Conservation (phyloP, 2,329 filamentous ascomycete species). For the Stachybotrys echinatus region DNA sequence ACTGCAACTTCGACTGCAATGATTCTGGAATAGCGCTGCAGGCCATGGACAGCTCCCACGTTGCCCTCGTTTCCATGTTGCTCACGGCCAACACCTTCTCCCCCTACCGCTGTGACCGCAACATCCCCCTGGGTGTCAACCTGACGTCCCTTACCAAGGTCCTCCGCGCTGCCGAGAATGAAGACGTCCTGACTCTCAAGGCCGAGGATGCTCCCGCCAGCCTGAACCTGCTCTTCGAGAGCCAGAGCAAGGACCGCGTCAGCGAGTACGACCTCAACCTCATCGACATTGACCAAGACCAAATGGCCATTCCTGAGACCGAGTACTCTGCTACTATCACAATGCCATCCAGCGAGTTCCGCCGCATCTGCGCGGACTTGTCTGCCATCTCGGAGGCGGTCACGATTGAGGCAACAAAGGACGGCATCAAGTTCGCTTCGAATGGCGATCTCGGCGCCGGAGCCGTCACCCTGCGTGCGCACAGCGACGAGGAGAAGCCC, state of each 20-base stretch:
- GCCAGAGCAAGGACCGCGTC: slow-evolving; percentile 76
- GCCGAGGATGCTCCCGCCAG: slow-evolving; percentile 95
- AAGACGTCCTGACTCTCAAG: slow-evolving; percentile 94
- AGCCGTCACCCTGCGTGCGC: slow-evolving; percentile 83
- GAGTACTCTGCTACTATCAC: slow-evolving; percentile 89
- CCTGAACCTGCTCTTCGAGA: slow-evolving; percentile 95
- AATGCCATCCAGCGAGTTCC: slow-evolving; percentile 87
- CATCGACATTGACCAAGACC: slow-evolving; percentile 99
- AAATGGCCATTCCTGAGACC: slow-evolving; percentile 97
- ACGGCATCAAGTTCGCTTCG: slow-evolving; percentile 93
- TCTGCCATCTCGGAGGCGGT: slow-evolving; percentile 93
- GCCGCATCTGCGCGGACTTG: slow-evolving; percentile 90
- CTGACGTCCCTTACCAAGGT: slow-evolving; percentile 95
- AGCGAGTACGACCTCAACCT: slow-evolving; percentile 99
- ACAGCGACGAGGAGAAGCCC: slow-evolving; percentile 85
- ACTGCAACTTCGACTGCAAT: slow-evolving; percentile 99
- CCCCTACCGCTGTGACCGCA: slow-evolving; percentile 96
- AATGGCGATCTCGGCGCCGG: slow-evolving; percentile 94
- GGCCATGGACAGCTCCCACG: slow-evolving; percentile 99
- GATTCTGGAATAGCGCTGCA: slow-evolving; percentile 97
- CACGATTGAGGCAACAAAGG: slow-evolving; percentile 92
- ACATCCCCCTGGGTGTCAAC: slow-evolving; percentile 97
- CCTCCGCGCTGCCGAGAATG: slow-evolving; percentile 85
- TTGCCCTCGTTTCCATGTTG: slow-evolving; percentile 98
- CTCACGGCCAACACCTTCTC: slow-evolving; percentile 93